Evolutionary conservation across 257 asterid species (phyloP).

Genomic region (Petrea volubilis): DNA sequence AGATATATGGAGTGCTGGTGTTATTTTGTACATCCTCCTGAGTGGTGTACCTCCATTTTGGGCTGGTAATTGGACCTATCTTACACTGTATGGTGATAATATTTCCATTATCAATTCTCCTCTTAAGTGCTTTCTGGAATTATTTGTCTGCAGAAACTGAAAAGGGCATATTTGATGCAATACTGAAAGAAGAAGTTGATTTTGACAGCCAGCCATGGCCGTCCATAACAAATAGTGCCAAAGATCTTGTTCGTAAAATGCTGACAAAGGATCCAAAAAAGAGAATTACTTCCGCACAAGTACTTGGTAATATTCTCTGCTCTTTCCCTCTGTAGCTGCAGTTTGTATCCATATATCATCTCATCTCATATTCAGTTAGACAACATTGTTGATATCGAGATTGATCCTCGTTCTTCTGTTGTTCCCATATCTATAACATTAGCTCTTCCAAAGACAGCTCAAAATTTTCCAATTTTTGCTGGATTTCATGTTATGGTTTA

Average conservation of each 20-base stretch:
- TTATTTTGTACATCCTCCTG: constrained; percentile 61
- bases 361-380: not conserved
- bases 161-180: constrained; percentile 90
- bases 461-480: not conserved
- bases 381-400: too few relatives aligned
- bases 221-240: constrained; percentile 69
- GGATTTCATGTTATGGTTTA: not conserved
- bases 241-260: constrained; percentile 85
- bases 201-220: constrained; percentile 94
- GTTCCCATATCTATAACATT: not conserved
- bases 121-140: constrained; percentile 16
- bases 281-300: constrained; percentile 79
- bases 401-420: not conserved
- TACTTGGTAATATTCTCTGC: constrained; percentile 61
- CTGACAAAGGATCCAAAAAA: constrained; percentile 78
- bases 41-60: constrained; percentile 80
- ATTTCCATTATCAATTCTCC: constrained; percentile 10
- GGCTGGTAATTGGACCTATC: constrained; percentile 51
- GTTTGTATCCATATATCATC: constrained; percentile 10
- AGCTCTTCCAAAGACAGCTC: not conserved
- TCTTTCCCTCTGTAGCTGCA: constrained; percentile 19
- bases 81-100: not conserved
- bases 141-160: constrained; percentile 68
- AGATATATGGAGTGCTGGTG: constrained; percentile 77
- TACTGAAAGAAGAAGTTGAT: constrained; percentile 81